Evolutionary conservation across 106 monocot species (phyloP).

Genomic region (Platanthera guangdongensis): DNA sequence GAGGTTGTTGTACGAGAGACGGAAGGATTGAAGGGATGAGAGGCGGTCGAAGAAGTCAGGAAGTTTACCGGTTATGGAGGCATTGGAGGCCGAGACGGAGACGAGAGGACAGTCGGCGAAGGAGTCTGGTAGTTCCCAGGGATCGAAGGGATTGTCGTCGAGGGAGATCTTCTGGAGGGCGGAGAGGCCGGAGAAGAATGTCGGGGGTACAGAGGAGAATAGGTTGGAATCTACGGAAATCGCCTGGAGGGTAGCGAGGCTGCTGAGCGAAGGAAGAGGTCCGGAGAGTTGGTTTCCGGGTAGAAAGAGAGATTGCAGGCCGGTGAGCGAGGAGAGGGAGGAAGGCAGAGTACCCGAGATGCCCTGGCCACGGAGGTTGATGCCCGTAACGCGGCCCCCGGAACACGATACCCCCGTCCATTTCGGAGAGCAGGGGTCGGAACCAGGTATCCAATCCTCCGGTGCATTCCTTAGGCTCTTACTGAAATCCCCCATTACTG

Average conservation of each 20-base stretch:
- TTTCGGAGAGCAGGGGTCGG: conserved; percentile 5
- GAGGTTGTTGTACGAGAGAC: conserved; percentile 68
- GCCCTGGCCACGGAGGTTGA: conserved; percentile 25
- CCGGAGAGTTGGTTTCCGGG: conserved; percentile 46
- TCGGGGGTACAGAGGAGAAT: conserved; percentile 40
- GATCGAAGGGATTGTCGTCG: conserved; percentile 44
- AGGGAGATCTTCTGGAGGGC: conserved; percentile 34
- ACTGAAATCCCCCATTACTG: neutral
- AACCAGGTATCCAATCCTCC: conserved; percentile 6
- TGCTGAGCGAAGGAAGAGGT: conserved; percentile 40
- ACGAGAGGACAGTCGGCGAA: conserved; percentile 18
- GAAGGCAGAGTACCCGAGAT: conserved; percentile 39
- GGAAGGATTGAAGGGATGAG: conserved; percentile 23
- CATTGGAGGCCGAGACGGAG: conserved; percentile 54
- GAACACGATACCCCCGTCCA: conserved; percentile 58
- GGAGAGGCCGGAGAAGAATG: conserved; percentile 56
- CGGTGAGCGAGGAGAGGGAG: conserved; percentile 26
- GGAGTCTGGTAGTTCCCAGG: conserved; percentile 44
- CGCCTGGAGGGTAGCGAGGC: conserved; percentile 26
- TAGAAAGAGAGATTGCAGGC: conserved; percentile 44
- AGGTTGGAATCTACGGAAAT: conserved; percentile 40
- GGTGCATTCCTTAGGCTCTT: conserved; percentile 5
- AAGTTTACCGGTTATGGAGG: conserved; percentile 35
- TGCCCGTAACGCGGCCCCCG: conserved; percentile 32
- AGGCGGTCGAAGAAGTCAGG: conserved; percentile 43